Base-by-base conservation (phyloP, 2,329 filamentous ascomycete species). In the Rhinocladiella mackenziei region DNA sequence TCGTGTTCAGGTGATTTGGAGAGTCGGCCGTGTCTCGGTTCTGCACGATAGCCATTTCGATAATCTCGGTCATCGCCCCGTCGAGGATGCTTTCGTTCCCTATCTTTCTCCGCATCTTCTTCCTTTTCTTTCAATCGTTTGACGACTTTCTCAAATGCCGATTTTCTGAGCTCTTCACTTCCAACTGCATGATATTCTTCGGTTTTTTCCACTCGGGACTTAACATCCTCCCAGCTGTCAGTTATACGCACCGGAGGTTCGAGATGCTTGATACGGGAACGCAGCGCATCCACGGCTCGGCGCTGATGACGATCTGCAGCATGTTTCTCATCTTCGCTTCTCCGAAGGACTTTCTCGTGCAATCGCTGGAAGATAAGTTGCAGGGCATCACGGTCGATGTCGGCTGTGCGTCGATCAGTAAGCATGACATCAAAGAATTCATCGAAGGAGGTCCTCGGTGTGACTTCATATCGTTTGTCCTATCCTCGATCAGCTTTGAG, bases 401-500 rank as follows among this genome's bases (percentile, higher is more conserved):
- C 83, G 76, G 86, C 82, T 74, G 89, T 94, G 62, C 88, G 87
- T 60, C 81, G 80, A 75, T 97, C 89, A 73, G 82, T 81, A 65
- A 82, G 83, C 76, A 97, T 82, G 58, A 92, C 73, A 61, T 78
- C 74, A 63, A 83, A 72, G 71, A 97, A 97, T 60, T 95, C 89
- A 62, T 94, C 85, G 65, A 94, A 82, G 34, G 86, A 83, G 59
- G 89, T 96, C 60, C 86, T 84, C 53, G 84, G 76, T 55, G 84
- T 89, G 59, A 97, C 81, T 66, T 96, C 89, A 75, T 88, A 95
- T 60, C 83, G 86, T 73, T 87, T 86, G 68, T 95, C 88, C 86
- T 94, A 57, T 18, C 39, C 20, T 5, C 8, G 41, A 33, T 78
- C 56, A 78, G 68, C 46, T 15, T 17, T 44, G 6, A 4, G 33